Conservation (phyloP, 257 asterid genomes). For the Lantana camara region DNA sequence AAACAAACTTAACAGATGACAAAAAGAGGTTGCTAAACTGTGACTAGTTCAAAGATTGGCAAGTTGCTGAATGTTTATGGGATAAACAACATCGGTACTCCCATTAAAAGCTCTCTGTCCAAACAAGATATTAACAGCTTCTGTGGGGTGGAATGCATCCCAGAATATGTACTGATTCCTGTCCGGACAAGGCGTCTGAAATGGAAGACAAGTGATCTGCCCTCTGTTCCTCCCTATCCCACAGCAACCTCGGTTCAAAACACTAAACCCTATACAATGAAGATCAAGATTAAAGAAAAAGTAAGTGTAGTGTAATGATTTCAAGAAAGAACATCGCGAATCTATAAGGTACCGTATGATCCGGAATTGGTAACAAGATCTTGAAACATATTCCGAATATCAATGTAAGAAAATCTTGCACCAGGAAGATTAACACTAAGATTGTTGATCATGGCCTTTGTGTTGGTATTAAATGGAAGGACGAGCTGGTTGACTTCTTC, state of each 20-base stretch:
- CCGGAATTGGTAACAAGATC: conserved; percentile 66
- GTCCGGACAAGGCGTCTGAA: conserved; percentile 68
- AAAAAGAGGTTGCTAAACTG: not conserved
- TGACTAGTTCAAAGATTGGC: conserved; percentile 43
- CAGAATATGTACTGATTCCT: conserved; percentile 69
- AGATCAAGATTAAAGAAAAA: not conserved
- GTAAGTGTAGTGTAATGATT: no score
- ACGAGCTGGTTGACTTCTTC: conserved; percentile 66
- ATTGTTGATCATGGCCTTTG: conserved; percentile 61
- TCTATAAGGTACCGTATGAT: conserved; percentile 50
- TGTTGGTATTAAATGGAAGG: conserved; percentile 62
- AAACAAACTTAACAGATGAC: conserved; percentile 9
- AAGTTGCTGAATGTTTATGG: conserved; percentile 68
- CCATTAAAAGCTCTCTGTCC: conserved; percentile 72
- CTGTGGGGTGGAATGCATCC: conserved; percentile 95
- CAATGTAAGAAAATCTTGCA: conserved; percentile 57
- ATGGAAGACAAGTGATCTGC: conserved; percentile 82
- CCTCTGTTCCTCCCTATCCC: conserved; percentile 87
- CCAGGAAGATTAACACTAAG: conserved; percentile 62
- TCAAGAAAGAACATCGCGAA: not conserved
- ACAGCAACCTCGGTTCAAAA: conserved; percentile 75
- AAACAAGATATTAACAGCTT: conserved; percentile 70
- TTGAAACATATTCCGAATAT: conserved; percentile 59
- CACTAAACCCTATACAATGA: conserved; percentile 56
- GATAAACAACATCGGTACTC: conserved; percentile 50